Conservation (phyloP, 2,329 filamentous ascomycete genomes). For the Colletotrichum plurivorum region DNA sequence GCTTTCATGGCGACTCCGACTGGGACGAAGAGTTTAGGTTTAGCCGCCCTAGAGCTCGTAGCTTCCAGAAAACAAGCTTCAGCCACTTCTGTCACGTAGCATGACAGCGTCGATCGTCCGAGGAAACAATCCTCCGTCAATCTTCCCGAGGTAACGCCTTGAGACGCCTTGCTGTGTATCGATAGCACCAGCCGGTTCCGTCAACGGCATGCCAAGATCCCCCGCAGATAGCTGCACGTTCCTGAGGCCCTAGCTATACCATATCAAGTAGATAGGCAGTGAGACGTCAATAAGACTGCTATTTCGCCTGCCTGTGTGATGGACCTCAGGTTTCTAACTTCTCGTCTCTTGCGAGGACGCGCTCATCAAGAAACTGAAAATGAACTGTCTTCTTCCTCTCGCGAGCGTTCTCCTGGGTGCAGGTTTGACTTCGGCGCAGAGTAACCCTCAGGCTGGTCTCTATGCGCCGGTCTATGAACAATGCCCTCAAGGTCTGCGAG, state of each 20-base stretch:
- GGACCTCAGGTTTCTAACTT: neutral
- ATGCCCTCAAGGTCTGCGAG: slow-evolving; percentile 28
- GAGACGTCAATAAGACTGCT: neutral
- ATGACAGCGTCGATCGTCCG: neutral
- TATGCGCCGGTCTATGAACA: slow-evolving; percentile 30
- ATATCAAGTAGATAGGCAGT: too few species aligned
- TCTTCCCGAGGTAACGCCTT: neutral
- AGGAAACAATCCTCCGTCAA: neutral
- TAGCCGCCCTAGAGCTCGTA: neutral
- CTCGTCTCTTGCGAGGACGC: neutral
- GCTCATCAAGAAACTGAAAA: neutral
- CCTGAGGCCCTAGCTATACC: too few species aligned
- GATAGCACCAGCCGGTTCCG: slow-evolving; percentile 4
- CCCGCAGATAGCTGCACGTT: neutral
- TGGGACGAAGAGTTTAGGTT: too few species aligned
- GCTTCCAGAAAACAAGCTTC: slow-evolving; percentile 10
- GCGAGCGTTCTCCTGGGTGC: neutral
- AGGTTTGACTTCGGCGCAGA: neutral
- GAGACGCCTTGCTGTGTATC: neutral
- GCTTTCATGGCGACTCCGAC: too few species aligned
- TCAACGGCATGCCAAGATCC: neutral
- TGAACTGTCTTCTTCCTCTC: neutral
- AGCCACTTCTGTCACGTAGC: neutral
- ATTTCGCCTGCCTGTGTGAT: neutral
- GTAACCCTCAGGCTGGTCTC: slow-evolving; percentile 21